These are phyloP conservation scores for Tricholoma bakamatsutake DNA, from an alignment of 768 basidiomycete genomes.

Conservation along the genomic window DNA sequence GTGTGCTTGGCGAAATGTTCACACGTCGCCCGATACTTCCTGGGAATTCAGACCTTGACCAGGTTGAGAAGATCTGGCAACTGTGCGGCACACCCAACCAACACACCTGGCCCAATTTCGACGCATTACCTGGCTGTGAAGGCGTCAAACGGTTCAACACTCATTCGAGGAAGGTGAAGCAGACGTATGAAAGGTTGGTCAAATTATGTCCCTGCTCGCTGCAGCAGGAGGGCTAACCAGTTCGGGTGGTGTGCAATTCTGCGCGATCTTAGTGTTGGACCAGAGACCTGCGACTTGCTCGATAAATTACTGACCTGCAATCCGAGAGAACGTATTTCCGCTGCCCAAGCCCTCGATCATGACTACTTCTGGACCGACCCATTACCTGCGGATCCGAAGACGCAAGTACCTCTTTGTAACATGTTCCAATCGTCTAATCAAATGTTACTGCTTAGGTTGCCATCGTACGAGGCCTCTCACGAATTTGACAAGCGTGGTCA, in stretches of 20 bases:
- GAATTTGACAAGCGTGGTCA: slow-evolving; percentile 43
- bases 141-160: slow-evolving; percentile 61
- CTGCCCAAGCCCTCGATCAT: slow-evolving; percentile 82
- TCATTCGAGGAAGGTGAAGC: slow-evolving; percentile 49
- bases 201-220: background rate
- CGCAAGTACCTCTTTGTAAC: slow-evolving; percentile 36
- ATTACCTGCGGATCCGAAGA: slow-evolving; percentile 77
- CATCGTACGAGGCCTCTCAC: slow-evolving; percentile 76
- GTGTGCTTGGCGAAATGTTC: slow-evolving; percentile 98
- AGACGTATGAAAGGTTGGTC: slow-evolving; percentile 57
- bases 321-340: slow-evolving; percentile 79
- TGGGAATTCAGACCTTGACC: slow-evolving; percentile 87
- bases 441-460: slow-evolving; percentile 40
- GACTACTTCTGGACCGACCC: slow-evolving; percentile 95
- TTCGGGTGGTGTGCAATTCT: background rate
- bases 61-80: slow-evolving; percentile 83
- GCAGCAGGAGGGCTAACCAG: slow-evolving; percentile 5
- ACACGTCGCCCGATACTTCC: slow-evolving; percentile 78
- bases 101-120: slow-evolving; percentile 75
- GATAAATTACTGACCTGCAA: slow-evolving; percentile 81
- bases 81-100: slow-evolving; percentile 87
- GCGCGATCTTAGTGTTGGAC: slow-evolving; percentile 44
- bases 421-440: background rate
- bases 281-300: slow-evolving; percentile 74
- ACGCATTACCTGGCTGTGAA: slow-evolving; percentile 71